Base-by-base conservation (phyloP, 805 yeast genomes). In the Metschnikowia koreensis region DNA sequence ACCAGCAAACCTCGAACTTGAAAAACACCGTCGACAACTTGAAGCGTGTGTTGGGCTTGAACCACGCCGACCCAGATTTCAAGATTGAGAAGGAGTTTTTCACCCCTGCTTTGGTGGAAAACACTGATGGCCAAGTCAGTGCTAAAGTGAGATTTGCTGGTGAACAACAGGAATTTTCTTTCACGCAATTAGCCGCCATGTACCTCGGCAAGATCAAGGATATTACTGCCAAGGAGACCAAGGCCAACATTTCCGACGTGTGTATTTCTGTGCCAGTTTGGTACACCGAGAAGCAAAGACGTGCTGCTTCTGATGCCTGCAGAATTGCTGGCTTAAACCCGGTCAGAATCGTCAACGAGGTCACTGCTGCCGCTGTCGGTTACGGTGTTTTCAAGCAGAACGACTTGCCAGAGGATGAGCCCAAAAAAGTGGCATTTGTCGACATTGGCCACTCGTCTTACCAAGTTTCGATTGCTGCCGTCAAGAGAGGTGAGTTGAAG, bases 301-400 rank as follows among this genome's bases (percentile, higher is more conserved):
- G 96, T 66, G 97, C 97, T 57, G 86, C 94, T 60, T 81, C 90
- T 55, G 98, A 94, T 70, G 97, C 99, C 52, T 93, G 97, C 66
- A 82, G 81, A 69, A 88, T 94, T 70, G 98, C 99, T 54, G 97
- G 97, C 58, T 81, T 94, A 68, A 94, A 94, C 84, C 98, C 99
- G 55, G 97, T 94, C 54, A 89, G 99, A 82, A 84, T 94, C 59
- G 96, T 94, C 63, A 94, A 94, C 73, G 99, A 94, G 72, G 86
- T 89, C 60, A 92, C 98, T 52, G 98, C 99, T 55, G 99, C 99
- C 56, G 98, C 97, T 65, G 97, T 94, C 60, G 96, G 97, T 64
- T 96, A 94, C 79, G 99, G 99, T 80, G 97, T 94, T 55, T 94
- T 94, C 87, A 92, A 94, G 83, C 75, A 74, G 41, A 82, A 88